Base-by-base conservation (phyloP, 768 basidiomycete species). In the Suillus placidus region DNA sequence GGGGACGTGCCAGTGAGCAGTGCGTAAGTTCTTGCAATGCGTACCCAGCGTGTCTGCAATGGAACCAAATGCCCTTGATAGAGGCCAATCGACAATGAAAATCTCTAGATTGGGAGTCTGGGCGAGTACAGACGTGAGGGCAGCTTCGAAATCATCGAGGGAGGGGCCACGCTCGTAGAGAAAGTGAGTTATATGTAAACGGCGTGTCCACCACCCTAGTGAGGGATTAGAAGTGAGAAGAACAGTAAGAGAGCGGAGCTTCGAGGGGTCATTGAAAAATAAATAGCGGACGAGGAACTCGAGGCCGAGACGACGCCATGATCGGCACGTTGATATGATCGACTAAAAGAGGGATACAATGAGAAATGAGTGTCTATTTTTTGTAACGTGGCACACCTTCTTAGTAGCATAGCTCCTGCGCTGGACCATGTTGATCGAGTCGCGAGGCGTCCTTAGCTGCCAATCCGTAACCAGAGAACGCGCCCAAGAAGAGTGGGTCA, bases 51-150 rank as follows among this genome's bases (percentile, higher is more conserved):
- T 82, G 69, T 92, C 85, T 0, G 83, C 87, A n/a, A 92, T 81
- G 0, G 87, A 79, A 2, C 87, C 85, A 66, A 92, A 90, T 16
- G 86, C 81, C 4, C 66, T 74, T 4, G 83, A 80, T 78, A 92
- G 80, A 0, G 90, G 85, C 78, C 85, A 87, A 66, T 90, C 88
- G 52, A 90, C 77, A 42, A 90, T 81, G 75, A 92, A 90, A 9
- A 90, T 86, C 67, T 91, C 85, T 60, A 93, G 85, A 69, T 92
- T 92, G 5, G 89, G 88, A 67, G 88, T 90, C 63, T 85, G 89
- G 14, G 78, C 77, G 38, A 92, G 83, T 64, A 92, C 81, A 34
- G 85, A 80, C 10, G 85, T 77, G 26, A 93, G 80, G 0, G 87
- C 83, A 32, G 79, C 78, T 70, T 88, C 83, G 34, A 87, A 78